A percentile compares a stretch with the other conserved stretches of the same genome.
phyloP scores from a whole-genome alignment of 345 rosid genomes.

The Eutrema heterophyllum region DNA sequence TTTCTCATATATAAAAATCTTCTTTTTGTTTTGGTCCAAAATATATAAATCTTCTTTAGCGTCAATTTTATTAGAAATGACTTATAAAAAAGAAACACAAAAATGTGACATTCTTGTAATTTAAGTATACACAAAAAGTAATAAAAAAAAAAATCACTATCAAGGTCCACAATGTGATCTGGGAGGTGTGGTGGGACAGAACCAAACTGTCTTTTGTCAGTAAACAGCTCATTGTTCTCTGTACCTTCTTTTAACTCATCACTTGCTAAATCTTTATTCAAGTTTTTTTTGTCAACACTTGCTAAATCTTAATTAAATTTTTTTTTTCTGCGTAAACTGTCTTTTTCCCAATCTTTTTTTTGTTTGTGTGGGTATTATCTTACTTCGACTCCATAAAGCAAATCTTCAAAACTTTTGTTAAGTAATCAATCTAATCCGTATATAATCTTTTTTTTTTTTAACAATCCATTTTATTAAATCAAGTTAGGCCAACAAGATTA shows the following conservation, averaged over 20 bases:
- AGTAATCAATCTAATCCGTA: too few relatives aligned
- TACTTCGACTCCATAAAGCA: slow-evolving; percentile 14
- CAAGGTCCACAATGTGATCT: slow-evolving; percentile 24
- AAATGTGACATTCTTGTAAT: not conserved
- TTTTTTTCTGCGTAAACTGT: slow-evolving; percentile 15
- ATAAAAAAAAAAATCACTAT: not conserved
- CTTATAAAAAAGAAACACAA: not conserved
- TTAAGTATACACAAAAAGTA: not conserved
- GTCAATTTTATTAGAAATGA: not conserved
- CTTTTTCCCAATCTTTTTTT: slow-evolving; percentile 16
- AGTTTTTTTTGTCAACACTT: not conserved
- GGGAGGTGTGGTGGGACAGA: slow-evolving; percentile 26
- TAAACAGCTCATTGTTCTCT: slow-evolving; percentile 37
- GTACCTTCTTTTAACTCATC: slow-evolving; percentile 15
- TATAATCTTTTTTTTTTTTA: too few relatives aligned
- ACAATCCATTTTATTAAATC: too few relatives aligned
- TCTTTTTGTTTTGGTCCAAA: too few relatives aligned
- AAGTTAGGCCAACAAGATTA: too few relatives aligned
- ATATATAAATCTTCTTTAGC: not conserved
- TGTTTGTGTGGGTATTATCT: slow-evolving; percentile 11
- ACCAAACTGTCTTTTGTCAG: slow-evolving; percentile 33
- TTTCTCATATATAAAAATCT: not conserved
- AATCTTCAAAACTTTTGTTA: not conserved
- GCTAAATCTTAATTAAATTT: not conserved
- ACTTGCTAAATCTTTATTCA: not conserved